These are phyloP conservation scores for Castanospermum australe DNA, from an alignment of 306 rosid genomes.

Conservation along the genomic window DNA sequence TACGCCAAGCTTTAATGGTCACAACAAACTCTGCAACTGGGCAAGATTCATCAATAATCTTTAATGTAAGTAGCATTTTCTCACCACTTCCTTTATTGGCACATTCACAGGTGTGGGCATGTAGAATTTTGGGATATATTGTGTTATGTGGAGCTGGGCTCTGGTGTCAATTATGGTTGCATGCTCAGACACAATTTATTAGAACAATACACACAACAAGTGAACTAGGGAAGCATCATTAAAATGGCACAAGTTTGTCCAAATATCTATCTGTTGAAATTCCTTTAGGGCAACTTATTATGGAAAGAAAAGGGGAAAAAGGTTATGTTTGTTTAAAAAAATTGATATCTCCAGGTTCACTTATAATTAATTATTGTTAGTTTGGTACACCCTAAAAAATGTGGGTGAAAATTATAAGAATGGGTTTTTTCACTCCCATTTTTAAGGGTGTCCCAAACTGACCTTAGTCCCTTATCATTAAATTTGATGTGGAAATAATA, in stretches of 20 bases:
- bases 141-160: not conserved
- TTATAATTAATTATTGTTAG: too few relatives aligned
- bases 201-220: not conserved
- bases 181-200: not conserved
- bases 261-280: not conserved
- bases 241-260: not conserved
- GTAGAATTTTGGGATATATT: not conserved
- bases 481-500: not conserved
- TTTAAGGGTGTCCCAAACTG: too few relatives aligned
- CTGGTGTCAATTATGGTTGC: not conserved
- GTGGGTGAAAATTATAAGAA: too few relatives aligned
- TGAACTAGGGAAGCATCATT: not conserved
- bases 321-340: not conserved
- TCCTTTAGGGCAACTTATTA: not conserved
- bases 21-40: constrained; percentile 15
- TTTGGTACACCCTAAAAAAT: too few relatives aligned
- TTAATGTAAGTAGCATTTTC: constrained; percentile 24
- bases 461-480: too few relatives aligned
- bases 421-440: too few relatives aligned
- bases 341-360: not conserved
- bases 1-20: constrained; percentile 36
- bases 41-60: constrained; percentile 18
- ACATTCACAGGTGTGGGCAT: not conserved
- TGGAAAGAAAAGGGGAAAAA: not conserved
- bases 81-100: not conserved